Evolutionary conservation across 164 flowering plant species (phyloP), one percentile per base, ranked within the genome.

Genomic region (Liriodendron chinense): DNA sequence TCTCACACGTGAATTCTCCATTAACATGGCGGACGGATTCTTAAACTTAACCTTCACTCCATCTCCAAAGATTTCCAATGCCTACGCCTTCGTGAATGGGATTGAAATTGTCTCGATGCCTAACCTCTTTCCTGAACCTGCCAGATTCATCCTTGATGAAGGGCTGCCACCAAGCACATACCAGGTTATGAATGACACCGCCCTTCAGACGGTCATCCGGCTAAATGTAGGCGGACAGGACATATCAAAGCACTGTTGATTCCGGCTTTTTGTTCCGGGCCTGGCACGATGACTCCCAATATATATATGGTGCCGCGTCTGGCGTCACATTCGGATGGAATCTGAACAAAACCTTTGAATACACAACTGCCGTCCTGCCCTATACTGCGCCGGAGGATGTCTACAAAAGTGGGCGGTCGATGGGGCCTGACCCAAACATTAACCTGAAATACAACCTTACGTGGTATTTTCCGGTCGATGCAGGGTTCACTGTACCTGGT

Each of bases 101-200:
- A 92, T 95, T 78, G 98, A 95, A 86, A 79, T 94, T 63, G 81
- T 92, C 21, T 91, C 99, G 0, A 89, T 89, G 87, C 97, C 98
- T 16, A 89, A 93, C 65, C 81, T 95, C 9, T 95, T 92, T 77
- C 77, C 72, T 68, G 53, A 49, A 49, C 72, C 79, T 25, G 75
- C 47, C 3, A 82, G 77, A 25, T 85, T 82, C 21, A 72, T 72
- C 26, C 53, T 78, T 22, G 3, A 24, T 49, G 71, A 87, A 23
- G 90, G 63, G 71, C 8, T 22, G 16, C 14, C 56, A 7, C 78
- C 69, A 23, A 7, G 9, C 9, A 49, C 53, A 24, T 80, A 73
- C 78, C 1, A 1, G n/a, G 80, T 90, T 24, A 91, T 78, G 43
- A 90, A 94, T 77, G 64, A 64, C 61, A 91, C 93, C 47, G 92